Evolutionary conservation across 2,329 filamentous ascomycete genomes (phyloP), one percentile per base, ranked within the genome.

Genomic region (Penicillium expansum): DNA sequence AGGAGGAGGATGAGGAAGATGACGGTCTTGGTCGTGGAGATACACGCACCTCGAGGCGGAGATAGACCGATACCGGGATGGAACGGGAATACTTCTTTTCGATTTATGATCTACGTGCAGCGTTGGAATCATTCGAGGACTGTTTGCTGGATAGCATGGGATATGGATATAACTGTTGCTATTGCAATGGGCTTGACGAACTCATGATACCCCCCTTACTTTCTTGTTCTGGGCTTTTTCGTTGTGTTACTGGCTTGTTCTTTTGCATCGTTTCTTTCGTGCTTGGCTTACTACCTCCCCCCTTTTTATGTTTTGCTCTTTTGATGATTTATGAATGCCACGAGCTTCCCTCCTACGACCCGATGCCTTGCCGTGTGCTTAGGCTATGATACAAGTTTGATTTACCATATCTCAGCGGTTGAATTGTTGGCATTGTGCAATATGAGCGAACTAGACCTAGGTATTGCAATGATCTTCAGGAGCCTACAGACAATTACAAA

Each of bases 1-100:
- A 79, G 56, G 77, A 80, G 51, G 79, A 79, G 63, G 76, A 79
- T 48, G 78, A 80, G 43, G 74, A 71, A 38, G 72, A 74, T 16
- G 62, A 71, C 32, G 42, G 59, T 29, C 51, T 60, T 30, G 62
- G 60, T 29, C 67, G 71, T 42, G 67, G 69, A 5, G 67, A 69
- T 49, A 53, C 55, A n/a, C 64, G 68, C 13, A 65, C 63, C 39
- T 63, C 63, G 27, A 55, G 67, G 38, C 64, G 69, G 44, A 67
- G 67, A 54, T 68, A 56, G 60, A 35, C 24, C 18, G 30, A 3
- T 2, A 3, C 5, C 6, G 8, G 20, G 5, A 5, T 18, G 11
- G 14, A 18, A 33, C 10, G 38, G 29, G 13, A n/a, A 9, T 6
- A 16, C 13, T 42, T 29, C 14, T 24, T 24, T 24, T 48, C 14